Evolutionary conservation across 495 filamentous ascomycete genomes (phyloP).

Genomic region (Neurospora cerealis): DNA sequence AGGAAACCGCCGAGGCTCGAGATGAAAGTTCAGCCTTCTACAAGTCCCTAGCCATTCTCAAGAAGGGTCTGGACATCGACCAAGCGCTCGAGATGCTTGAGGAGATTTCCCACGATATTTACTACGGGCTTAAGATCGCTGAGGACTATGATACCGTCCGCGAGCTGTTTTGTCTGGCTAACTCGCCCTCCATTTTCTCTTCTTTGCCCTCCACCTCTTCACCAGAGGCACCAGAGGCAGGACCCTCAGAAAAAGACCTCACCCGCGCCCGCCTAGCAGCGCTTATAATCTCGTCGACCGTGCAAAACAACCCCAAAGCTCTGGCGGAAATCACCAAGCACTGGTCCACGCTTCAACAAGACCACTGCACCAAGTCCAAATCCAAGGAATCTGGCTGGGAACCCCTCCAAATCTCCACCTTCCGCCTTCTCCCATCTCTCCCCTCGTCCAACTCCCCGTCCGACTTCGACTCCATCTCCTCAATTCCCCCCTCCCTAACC

Average conservation of each 20-base stretch:
- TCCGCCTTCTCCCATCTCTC: slow-evolving; percentile 17
- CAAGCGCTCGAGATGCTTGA: slow-evolving; percentile 40
- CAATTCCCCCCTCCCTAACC: slow-evolving; percentile 15
- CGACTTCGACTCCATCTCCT: not conserved
- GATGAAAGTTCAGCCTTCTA: slow-evolving; percentile 23
- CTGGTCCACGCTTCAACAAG: slow-evolving; percentile 26
- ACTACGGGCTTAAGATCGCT: slow-evolving; percentile 56
- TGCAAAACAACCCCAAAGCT: slow-evolving; percentile 57
- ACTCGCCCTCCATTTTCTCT: slow-evolving; percentile 7
- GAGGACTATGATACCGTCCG: slow-evolving; percentile 36
- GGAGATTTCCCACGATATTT: slow-evolving; percentile 54
- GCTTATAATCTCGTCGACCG: slow-evolving; percentile 39
- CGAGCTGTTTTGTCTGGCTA: slow-evolving; percentile 34
- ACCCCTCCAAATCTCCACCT: slow-evolving; percentile 7
- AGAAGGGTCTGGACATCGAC: slow-evolving; percentile 27
- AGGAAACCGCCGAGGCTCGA: slow-evolving; percentile 16
- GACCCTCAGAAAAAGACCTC: not conserved
- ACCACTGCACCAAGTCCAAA: slow-evolving; percentile 13
- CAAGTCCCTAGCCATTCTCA: slow-evolving; percentile 34
- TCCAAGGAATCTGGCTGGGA: not conserved
- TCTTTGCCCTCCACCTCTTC: not conserved
- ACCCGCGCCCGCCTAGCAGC: slow-evolving; percentile 38
- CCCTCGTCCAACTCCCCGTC: not conserved
- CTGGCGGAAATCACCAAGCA: slow-evolving; percentile 35
- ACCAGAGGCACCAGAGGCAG: not conserved